A percentile compares a stretch with the other conserved stretches of the same genome.
These are phyloP conservation scores for Achlya hypogyna DNA, from an alignment of 352 stramenopile species.

Conservation along the genomic window DNA sequence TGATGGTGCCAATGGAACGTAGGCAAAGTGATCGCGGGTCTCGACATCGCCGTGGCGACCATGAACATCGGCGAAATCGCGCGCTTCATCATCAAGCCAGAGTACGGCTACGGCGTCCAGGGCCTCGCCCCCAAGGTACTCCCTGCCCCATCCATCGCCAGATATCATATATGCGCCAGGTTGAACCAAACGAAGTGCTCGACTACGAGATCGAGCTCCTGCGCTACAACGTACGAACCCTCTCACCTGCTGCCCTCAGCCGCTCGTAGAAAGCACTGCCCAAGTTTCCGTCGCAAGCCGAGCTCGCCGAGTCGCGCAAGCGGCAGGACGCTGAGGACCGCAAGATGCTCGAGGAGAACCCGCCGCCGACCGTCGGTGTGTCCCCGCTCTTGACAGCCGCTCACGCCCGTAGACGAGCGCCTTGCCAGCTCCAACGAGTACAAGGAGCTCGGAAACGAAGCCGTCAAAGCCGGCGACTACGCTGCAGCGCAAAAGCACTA, in stretches of 20 bases:
- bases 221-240: conserved; percentile 45
- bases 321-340: conserved; percentile 75
- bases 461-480: conserved; percentile 60
- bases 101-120: conserved; percentile 70
- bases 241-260: neutral
- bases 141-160: neutral
- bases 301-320: conserved; percentile 71
- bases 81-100: conserved; percentile 73
- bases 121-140: conserved; percentile 66
- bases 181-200: conserved; percentile 75
- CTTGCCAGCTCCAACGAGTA: conserved; percentile 53
- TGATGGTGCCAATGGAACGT: neutral
- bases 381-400: neutral
- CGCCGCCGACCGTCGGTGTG: conserved; percentile 63
- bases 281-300: conserved; percentile 72
- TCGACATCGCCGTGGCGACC: conserved; percentile 74
- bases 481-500: conserved; percentile 77
- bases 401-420: conserved; percentile 43
- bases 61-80: conserved; percentile 71
- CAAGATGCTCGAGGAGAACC: conserved; percentile 80
- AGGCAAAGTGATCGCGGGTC: conserved; percentile 83
- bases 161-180: conserved; percentile 21
- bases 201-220: conserved; percentile 83
- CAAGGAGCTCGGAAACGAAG: conserved; percentile 71
- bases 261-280: conserved; percentile 50